phyloP scores from a whole-genome alignment of 495 filamentous ascomycete genomes.

The Penicillium simplicissimum region DNA sequence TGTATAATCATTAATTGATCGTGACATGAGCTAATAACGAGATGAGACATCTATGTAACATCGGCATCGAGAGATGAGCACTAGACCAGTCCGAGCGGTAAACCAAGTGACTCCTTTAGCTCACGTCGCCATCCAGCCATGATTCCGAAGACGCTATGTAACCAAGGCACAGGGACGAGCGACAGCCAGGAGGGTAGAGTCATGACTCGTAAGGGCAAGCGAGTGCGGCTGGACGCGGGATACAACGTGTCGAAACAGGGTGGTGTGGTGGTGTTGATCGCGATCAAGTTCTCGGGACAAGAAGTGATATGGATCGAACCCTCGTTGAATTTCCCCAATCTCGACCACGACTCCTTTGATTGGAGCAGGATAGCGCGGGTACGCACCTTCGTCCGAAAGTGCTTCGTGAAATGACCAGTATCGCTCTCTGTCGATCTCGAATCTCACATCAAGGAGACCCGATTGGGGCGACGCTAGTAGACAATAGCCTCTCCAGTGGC shows the following conservation, averaged over 20 bases:
- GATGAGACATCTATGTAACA: background rate
- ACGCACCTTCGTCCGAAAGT: background rate
- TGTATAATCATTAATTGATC: background rate
- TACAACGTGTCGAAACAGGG: background rate
- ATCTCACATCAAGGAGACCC: constrained; percentile 9
- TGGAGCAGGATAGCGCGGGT: background rate
- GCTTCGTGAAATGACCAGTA: constrained; percentile 10
- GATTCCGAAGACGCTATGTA: background rate
- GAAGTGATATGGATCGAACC: background rate
- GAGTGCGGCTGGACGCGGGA: background rate
- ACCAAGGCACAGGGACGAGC: background rate
- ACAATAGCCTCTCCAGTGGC: constrained; percentile 29
- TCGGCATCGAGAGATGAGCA: background rate
- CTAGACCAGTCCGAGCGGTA: background rate
- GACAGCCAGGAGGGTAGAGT: too few relatives aligned
- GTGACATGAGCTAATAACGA: background rate
- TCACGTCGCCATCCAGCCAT: background rate
- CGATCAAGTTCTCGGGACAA: background rate
- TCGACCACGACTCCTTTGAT: background rate
- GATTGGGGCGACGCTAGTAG: constrained; percentile 31
- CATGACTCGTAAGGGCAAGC: background rate
- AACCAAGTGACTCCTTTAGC: too few relatives aligned
- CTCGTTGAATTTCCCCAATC: background rate
- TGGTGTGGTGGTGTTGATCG: background rate
- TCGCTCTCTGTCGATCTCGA: constrained; percentile 11